Base-by-base conservation (phyloP, 495 filamentous ascomycete genomes). In the Cenococcum geophilum region DNA sequence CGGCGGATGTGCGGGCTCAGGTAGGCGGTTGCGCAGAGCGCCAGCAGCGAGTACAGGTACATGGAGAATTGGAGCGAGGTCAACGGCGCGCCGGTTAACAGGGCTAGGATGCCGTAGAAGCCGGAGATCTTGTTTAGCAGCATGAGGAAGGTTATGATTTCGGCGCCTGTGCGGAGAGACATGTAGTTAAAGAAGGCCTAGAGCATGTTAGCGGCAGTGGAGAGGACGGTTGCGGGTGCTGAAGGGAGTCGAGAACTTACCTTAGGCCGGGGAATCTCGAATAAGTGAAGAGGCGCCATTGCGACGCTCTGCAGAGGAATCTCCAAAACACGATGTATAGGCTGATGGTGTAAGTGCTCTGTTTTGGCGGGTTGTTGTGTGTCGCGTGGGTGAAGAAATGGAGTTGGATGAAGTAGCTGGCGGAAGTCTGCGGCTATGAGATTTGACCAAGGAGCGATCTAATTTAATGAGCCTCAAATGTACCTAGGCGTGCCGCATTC, bases 111-210 rank as follows among this genome's bases (percentile, higher is more conserved):
- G 68, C 91, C 91, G 75, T 92, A 96, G 63, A 95, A 76, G 57
- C 89, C 89, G 58, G 89, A 89, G 63, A 87, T 80, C 75, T 95
- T 95, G 78, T 96, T 96, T 71, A 96, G 80, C 32, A 93, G 75
- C 57, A 92, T 78, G 11, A 87, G 84, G 62, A 92, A 77, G 5
- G 86, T 83, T 60, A 93, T 86, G 58, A 95, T 77, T 59, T 92
- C 89, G 43, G 88, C 86, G 67, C 89, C 91, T 35, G 89, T 91
- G 61, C 88, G 87, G 55, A 96, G 84, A 74, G 87, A 88, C 77
- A 95, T 89, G 63, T 89, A 71, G 71, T 87, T 87, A 64, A 95
- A 83, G 75, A 95, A 95, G 52, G 83, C 82, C 88, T 91, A 71
- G 25, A 48, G 20, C 18, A 21, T 8, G 66, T 65, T 51, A 63